Base-by-base conservation (phyloP, 73 alveolate species). In the Paramecium pentaurelia region DNA sequence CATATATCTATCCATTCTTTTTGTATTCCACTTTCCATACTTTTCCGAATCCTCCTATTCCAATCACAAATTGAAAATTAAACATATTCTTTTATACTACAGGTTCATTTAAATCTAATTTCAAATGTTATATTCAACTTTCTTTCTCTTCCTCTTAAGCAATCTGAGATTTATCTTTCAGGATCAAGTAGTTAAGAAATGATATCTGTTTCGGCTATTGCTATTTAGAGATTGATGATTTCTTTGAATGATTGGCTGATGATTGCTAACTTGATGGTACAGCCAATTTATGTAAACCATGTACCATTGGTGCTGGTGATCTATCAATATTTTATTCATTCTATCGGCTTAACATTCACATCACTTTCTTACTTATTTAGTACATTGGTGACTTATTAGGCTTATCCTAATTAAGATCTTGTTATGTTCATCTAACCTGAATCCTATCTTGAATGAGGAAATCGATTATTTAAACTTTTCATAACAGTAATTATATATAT, bases 11-110 rank as follows among this genome's bases (percentile, higher is more conserved):
- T 60, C 95, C 92, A 73, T 58, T 75, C 84, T 96, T 96, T 92
- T 96, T 94, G 40, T 92, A 86, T 22, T 86, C 92, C 9, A 96
- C 96, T 89, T 95, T 96, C 98, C 98, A 96, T 38, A 96, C 98
- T 86, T 94, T 92, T 7, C 98, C 97, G 71, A 96, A 96, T 20
- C 97, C 98, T 9, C 98, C 98, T 92, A 92, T 86, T 14, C 98
- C 98, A 30, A 96, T 93, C 42, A 80, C 91, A 44, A 91, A 92
- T 8, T 89, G 47, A 84, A 93, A 93, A 89, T 96, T 94, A 83
- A 96, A 96, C 88, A 60, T 68, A 92, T 93, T 92, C 94, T 86
- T 96, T 20, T 51, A 85, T 27, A 94, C 71, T 20, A 18, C 16
- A 27, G 58, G 64, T 20, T 80, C 91, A 22, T 8, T 27, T 47